These are phyloP conservation scores for Candida nonsorbophila DNA, from an alignment of 805 yeast species.

Conservation along the genomic window DNA sequence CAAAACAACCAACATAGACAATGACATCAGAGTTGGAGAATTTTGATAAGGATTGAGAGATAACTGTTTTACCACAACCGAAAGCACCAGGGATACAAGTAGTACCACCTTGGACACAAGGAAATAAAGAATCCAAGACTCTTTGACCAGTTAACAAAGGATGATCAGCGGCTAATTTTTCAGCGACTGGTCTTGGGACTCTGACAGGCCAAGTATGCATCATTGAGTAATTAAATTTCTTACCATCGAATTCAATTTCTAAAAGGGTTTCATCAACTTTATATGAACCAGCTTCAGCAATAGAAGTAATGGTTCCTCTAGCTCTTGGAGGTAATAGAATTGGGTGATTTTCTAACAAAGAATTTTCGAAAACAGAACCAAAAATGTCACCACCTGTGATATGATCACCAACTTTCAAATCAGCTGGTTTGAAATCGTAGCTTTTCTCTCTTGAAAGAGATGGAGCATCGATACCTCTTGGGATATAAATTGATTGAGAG, in stretches of 20 bases:
- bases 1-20: constrained; percentile 72
- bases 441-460: constrained; percentile 78
- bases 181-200: constrained; percentile 98
- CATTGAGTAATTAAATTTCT: constrained; percentile 77
- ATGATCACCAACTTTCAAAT: constrained; percentile 88
- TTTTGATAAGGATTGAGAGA: constrained; percentile 94
- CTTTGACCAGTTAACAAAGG: constrained; percentile 98
- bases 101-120: constrained; percentile 99
- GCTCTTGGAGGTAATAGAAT: constrained; percentile 97
- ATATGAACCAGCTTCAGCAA: constrained; percentile 89
- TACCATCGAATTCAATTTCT: constrained; percentile 94
- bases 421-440: constrained; percentile 83
- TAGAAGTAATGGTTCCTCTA: constrained; percentile 89
- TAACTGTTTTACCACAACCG: constrained; percentile 98
- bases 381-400: constrained; percentile 97
- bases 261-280: constrained; percentile 82
- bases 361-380: constrained; percentile 91
- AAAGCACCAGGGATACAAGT: constrained; percentile 99
- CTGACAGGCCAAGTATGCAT: constrained; percentile 99
- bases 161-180: constrained; percentile 86
- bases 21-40: constrained; percentile 96
- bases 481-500: constrained; percentile 91
- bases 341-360: constrained; percentile 87
- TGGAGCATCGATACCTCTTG: constrained; percentile 97
- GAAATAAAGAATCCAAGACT: constrained; percentile 95